These are phyloP conservation scores for Grosmannia clavigera DNA, from an alignment of 2,329 filamentous ascomycete species.

Conservation along the genomic window DNA sequence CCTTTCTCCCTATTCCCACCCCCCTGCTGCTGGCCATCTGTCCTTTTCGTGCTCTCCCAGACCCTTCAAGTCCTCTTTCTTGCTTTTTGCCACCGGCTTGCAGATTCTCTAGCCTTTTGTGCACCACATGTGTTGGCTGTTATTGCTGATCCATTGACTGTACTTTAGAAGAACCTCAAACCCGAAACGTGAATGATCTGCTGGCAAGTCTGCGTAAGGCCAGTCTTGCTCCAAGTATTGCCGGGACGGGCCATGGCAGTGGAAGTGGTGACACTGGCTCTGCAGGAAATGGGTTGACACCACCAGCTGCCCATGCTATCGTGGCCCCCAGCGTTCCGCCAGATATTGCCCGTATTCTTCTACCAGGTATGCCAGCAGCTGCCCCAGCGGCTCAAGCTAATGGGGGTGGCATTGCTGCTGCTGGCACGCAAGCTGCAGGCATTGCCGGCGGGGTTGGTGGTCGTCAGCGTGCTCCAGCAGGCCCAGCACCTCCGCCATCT, in stretches of 20 bases:
- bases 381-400: background rate
- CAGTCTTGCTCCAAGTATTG: constrained; percentile 17
- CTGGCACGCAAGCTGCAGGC: background rate
- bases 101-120: background rate
- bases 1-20: background rate
- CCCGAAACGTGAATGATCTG: constrained; percentile 44
- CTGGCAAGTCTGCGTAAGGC: constrained; percentile 43
- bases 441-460: constrained; percentile 41
- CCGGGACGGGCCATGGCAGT: background rate
- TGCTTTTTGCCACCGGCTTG: background rate
- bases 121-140: background rate
- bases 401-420: background rate
- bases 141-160: background rate
- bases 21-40: background rate
- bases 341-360: constrained; percentile 42
- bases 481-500: constrained; percentile 46
- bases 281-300: background rate
- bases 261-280: background rate
- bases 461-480: constrained; percentile 38
- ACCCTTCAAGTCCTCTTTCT: background rate
- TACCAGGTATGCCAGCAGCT: background rate
- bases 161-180: constrained; percentile 9
- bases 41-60: no score
- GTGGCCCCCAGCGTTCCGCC: constrained; percentile 43
- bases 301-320: constrained; percentile 7